phyloP scores from a whole-genome alignment of 2,329 filamentous ascomycete species.

The Pseudogymnoascus sp. region DNA sequence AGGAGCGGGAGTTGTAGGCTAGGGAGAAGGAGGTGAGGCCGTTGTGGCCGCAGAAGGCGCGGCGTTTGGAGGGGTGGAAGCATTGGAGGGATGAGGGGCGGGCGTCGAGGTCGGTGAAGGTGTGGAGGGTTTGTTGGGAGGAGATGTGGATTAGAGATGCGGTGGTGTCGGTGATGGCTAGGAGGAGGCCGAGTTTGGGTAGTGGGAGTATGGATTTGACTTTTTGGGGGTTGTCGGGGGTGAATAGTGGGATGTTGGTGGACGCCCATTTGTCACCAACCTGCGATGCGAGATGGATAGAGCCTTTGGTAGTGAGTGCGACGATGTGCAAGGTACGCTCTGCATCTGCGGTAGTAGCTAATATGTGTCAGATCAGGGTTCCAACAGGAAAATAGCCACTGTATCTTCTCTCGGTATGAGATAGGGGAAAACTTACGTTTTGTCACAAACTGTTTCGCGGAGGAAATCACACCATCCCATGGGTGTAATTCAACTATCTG shows the following conservation, averaged over 20 bases:
- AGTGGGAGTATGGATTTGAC: constrained; percentile 52
- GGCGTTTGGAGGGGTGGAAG: constrained; percentile 45
- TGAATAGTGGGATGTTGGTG: constrained; percentile 31
- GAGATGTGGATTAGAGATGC: constrained; percentile 55
- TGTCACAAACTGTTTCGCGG: constrained; percentile 29
- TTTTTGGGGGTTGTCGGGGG: constrained; percentile 32
- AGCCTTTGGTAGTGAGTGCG: constrained; percentile 42
- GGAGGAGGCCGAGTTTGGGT: constrained; percentile 49
- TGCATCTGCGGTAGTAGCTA: constrained; percentile 17
- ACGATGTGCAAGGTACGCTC: constrained; percentile 32
- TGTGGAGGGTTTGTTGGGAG: constrained; percentile 49
- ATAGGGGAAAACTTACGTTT: constrained; percentile 32
- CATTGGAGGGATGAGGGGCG: constrained; percentile 52
- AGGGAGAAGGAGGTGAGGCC: constrained; percentile 57
- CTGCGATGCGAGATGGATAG: constrained; percentile 40
- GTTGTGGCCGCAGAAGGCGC: constrained; percentile 45
- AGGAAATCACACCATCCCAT: constrained; percentile 43
- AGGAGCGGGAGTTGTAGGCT: constrained; percentile 47
- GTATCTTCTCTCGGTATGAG: constrained; percentile 21
- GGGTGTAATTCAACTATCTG: constrained; percentile 38
- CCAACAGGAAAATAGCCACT: constrained; percentile 28
- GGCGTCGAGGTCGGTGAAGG: constrained; percentile 51
- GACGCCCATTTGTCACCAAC: constrained; percentile 42
- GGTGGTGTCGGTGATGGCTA: constrained; percentile 48
- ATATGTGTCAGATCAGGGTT: constrained; percentile 23